These are phyloP conservation scores for Polytolypa hystricis DNA, from an alignment of 2,329 filamentous ascomycete genomes.

Conservation along the genomic window DNA sequence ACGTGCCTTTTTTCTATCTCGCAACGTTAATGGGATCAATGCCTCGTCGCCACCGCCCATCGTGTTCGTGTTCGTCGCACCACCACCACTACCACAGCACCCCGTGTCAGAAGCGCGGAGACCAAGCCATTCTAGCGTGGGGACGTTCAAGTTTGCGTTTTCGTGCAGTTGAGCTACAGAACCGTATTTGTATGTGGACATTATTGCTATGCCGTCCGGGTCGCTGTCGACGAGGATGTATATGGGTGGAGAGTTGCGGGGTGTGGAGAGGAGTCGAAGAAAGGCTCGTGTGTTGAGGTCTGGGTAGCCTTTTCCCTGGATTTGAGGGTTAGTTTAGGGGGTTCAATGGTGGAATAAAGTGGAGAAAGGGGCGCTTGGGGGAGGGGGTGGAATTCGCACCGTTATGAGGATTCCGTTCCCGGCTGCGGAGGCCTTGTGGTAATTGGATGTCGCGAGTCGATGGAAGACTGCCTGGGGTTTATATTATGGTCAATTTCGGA, in stretches of 20 bases:
- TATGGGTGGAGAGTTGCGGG: constrained; percentile 29
- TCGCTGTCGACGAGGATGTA: constrained; percentile 50
- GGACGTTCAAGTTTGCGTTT: constrained; percentile 35
- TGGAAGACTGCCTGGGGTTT: constrained; percentile 46
- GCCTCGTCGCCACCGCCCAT: constrained; percentile 15
- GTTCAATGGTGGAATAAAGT: too few relatives aligned
- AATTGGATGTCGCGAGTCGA: constrained; percentile 39
- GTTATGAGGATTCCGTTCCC: constrained; percentile 46
- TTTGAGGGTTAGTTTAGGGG: not conserved
- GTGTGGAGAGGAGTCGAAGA: constrained; percentile 35
- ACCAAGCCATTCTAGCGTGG: constrained; percentile 48
- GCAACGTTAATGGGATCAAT: constrained; percentile 37
- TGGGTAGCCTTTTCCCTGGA: constrained; percentile 53
- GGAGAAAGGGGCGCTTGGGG: too few relatives aligned
- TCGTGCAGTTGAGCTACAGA: constrained; percentile 47
- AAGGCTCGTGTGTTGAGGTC: constrained; percentile 48
- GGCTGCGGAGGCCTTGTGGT: constrained; percentile 32
- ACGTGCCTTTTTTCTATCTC: constrained; percentile 45
- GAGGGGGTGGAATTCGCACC: constrained; percentile 28
- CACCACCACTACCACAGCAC: too few relatives aligned
- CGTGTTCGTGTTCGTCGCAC: constrained; percentile 18
- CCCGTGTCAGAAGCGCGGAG: constrained; percentile 34
- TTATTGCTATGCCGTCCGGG: constrained; percentile 51
- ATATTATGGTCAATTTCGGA: not conserved
- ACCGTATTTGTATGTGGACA: constrained; percentile 53